Evolutionary conservation across 441 rosid genomes (phyloP), one percentile per base, ranked within the genome.

Genomic region (Metrosideros polymorpha): DNA sequence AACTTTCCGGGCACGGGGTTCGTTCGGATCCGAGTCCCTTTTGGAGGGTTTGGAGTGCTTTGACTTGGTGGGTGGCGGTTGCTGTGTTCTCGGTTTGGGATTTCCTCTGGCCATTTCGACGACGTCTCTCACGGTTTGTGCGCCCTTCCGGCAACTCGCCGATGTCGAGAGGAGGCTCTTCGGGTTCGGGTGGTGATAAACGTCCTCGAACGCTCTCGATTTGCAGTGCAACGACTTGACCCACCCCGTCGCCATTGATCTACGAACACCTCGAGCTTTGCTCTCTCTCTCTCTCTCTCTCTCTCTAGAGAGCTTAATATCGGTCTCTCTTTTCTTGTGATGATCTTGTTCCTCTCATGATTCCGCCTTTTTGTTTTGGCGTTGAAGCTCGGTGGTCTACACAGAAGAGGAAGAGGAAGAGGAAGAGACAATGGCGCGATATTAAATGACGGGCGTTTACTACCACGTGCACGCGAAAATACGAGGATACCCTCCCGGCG

Each of bases 121-220:
- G 47, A 96, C 98, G 88, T 96, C 98, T 87, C 88, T 96, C 89
- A 96, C 89, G 88, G 89, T 93, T 29, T 94, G 96, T 49, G 94
- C 84, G 87, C 88, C 88, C 29, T 89, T 93, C 71, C 95, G 91
- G 89, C 99, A 97, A 77, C 96, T 94, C 25, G 59, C 83, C 84
- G 97, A 87, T 84, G 92, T 89, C 86, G 96, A 90, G 56, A 93
- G 52, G 18, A 92, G 86, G 89, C 82, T 87, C 85, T 89, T 93
- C 2, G 94, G 91, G n/a, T 77, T 88, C 30, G 94, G 96, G 66
- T 85, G 91, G 87, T 71, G 79, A 10, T 92, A 88, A 42, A 95
- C 98, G 88, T 97, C 99, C 15, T 97, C 98, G 66, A 89, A 92
- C 5, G 99, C 99, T 87, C 92, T 93, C 42, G 99, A 96, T 90